phyloP scores from a whole-genome alignment of 108 stramenopile species.

The Cyclostephanos tholiformis region DNA sequence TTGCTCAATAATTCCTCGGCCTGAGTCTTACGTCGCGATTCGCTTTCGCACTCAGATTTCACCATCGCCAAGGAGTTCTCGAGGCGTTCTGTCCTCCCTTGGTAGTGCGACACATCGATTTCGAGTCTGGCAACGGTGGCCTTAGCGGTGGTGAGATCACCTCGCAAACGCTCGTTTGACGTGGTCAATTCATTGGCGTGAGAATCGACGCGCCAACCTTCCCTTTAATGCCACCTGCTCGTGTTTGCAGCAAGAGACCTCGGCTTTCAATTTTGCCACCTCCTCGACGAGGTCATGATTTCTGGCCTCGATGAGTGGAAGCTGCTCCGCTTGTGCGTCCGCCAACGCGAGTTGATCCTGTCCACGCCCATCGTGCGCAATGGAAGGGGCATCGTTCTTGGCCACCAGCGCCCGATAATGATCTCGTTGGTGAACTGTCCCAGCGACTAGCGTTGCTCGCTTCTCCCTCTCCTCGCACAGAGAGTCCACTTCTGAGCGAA shows the following conservation, averaged over 20 bases:
- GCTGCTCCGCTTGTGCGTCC: constrained; percentile 45
- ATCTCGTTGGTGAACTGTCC: constrained; percentile 87
- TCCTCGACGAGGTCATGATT: constrained; percentile 58
- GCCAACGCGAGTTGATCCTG: constrained; percentile 50
- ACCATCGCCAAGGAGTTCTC: constrained; percentile 58
- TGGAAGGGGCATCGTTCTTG: constrained; percentile 57
- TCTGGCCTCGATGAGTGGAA: constrained; percentile 55
- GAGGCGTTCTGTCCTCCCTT: constrained; percentile 58
- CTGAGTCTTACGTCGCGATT: constrained; percentile 52
- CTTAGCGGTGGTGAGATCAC: constrained; percentile 60
- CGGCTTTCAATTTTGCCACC: constrained; percentile 53
- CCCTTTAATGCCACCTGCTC: constrained; percentile 66
- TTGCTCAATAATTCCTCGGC: constrained; percentile 60
- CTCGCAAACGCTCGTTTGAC: constrained; percentile 55
- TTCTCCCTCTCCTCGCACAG: constrained; percentile 73
- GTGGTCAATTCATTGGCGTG: constrained; percentile 60
- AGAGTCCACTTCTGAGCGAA: constrained; percentile 54
- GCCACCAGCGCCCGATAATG: constrained; percentile 75
- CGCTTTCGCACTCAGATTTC: constrained; percentile 54
- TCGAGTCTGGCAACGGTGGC: constrained; percentile 61
- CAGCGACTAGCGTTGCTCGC: constrained; percentile 69
- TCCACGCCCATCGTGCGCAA: constrained; percentile 26
- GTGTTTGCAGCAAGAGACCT: constrained; percentile 45
- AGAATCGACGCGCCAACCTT: constrained; percentile 61
- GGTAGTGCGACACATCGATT: constrained; percentile 73